Evolutionary conservation across 1,139 yeast species (phyloP).

Genomic region (Meyerozyma smithsonii): DNA sequence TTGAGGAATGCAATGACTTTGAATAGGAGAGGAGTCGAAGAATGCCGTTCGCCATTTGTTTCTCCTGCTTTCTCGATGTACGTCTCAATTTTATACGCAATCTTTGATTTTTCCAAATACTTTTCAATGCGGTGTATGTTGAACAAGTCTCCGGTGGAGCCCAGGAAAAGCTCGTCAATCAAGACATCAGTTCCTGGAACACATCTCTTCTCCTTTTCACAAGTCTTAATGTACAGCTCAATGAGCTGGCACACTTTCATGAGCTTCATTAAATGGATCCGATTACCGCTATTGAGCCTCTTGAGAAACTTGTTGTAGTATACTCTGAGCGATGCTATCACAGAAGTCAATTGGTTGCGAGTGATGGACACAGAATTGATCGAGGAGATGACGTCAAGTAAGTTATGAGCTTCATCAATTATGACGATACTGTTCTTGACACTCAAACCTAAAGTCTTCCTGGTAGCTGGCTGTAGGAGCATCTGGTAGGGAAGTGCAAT

Average conservation of each 20-base stretch:
- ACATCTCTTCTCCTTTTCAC: slow-evolving; percentile 21
- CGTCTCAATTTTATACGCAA: slow-evolving; percentile 80
- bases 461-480: slow-evolving; percentile 58
- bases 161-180: slow-evolving; percentile 49
- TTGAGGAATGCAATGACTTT: slow-evolving; percentile 62
- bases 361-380: slow-evolving; percentile 63
- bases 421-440: slow-evolving; percentile 64
- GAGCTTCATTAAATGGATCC: slow-evolving; percentile 65
- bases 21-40: slow-evolving; percentile 57
- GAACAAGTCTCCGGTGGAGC: slow-evolving; percentile 63
- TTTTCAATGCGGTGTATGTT: slow-evolving; percentile 66
- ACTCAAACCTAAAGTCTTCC: slow-evolving; percentile 56
- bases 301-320: slow-evolving; percentile 60
- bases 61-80: slow-evolving; percentile 43
- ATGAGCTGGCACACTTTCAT: slow-evolving; percentile 53
- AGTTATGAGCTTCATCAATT: slow-evolving; percentile 91
- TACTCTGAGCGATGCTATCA: slow-evolving; percentile 42
- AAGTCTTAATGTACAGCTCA: slow-evolving; percentile 35
- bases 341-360: slow-evolving; percentile 39
- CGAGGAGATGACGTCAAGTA: slow-evolving; percentile 70
- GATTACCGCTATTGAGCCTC: slow-evolving; percentile 67
- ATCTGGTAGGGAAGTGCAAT: slow-evolving; percentile 85
- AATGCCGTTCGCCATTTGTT: slow-evolving; percentile 8
- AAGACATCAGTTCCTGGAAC: slow-evolving; percentile 52
- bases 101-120: slow-evolving; percentile 63